Base-by-base conservation (phyloP, 306 rosid genomes). In the Casuarina glauca region DNA sequence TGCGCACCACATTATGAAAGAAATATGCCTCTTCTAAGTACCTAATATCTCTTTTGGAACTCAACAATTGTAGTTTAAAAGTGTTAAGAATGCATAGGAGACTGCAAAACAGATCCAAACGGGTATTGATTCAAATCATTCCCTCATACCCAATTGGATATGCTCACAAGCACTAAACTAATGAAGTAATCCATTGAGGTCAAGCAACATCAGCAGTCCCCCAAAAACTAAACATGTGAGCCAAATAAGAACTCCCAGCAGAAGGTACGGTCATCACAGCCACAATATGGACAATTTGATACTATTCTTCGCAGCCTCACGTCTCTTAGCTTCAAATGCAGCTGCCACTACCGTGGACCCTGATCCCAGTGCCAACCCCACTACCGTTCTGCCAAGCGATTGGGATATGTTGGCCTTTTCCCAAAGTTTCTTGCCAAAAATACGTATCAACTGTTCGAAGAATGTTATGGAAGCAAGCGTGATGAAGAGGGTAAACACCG, bases 151-250 rank as follows among this genome's bases (percentile, higher is more conserved):
- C 70, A 73, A 32, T 84, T 87, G 58, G 58, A 67, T 19, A 84
- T 17, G 15, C 60, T 35, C 52, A 84, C 82, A 20, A 87, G 74
- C 48, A 80, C 49, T 38, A 88, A 79, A 77, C 86, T 87, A 9
- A 80, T 2, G 73, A 74, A 82, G 64, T 39, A 74, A 2, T 86
- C 88, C 82, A 87, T 74, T 13, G 90, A 74, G 3, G 73, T 74
- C 9, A 88, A 87, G 26, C 81, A 82, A 85, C 83, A 79, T 52
- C 77, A 39, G 82, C 84, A 10, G 79, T 87, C 68, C 87, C 88
- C 10, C 85, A 81, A 55, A 80, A 39, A 13, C 85, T 75, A 43
- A 84, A 70, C 73, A 82, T 73, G 2, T 87, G 85, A 15, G 88
- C 69, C 32, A 26, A 26, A 26, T 26, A 26, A 26, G 32, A 12